Base-by-base conservation (phyloP, 2,329 filamentous ascomycete genomes). In the Botryotinia narcissicola region DNA sequence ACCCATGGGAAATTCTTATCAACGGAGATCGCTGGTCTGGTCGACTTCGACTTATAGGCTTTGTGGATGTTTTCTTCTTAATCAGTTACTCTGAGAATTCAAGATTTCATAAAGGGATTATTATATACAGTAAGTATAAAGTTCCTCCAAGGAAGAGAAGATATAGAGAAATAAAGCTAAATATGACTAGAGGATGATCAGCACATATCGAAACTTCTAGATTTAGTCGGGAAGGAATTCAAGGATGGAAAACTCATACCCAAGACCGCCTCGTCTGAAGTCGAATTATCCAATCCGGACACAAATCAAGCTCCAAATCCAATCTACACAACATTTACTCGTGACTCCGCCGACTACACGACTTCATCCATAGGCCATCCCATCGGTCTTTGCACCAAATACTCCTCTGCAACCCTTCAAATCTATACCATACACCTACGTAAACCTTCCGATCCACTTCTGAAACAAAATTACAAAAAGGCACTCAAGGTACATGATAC, bases 1-100 rank as follows among this genome's bases (percentile, higher is more conserved):
- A 82, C 71, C 80, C 80, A 3, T 82, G 80, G 80, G 80, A 82
- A n/a, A 78, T 81, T 40, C 74, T 78, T 37, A 78, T 82, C 63
- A 79, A 82, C 74, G 77, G 76, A 9, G 76, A 81, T 67, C 75
- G 77, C 51, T 81, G 78, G 80, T 75, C 77, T n/a, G 81, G 81
- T 22, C 81, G 79, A 73, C 73, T 81, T 57, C 80, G 80, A 37
- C 75, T 82, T n/a, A 76, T 82, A n/a, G 81, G 80, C 12, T 82
- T 82, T 64, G 80, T 82, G 42, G 81, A 81, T 68, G 76, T 80
- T 5, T 80, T 81, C 73, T 81, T 81, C 69, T 77, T 82, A 54
- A 80, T 82, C 29, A 80, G 80, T 64, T 82, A 81, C 74, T 81
- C 80, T 3, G 79, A 77, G 9, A 76, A 78, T 20, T 76, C 78